These are phyloP conservation scores for Penicillium riverlandense DNA, from an alignment of 495 filamentous ascomycete species.

Conservation along the genomic window DNA sequence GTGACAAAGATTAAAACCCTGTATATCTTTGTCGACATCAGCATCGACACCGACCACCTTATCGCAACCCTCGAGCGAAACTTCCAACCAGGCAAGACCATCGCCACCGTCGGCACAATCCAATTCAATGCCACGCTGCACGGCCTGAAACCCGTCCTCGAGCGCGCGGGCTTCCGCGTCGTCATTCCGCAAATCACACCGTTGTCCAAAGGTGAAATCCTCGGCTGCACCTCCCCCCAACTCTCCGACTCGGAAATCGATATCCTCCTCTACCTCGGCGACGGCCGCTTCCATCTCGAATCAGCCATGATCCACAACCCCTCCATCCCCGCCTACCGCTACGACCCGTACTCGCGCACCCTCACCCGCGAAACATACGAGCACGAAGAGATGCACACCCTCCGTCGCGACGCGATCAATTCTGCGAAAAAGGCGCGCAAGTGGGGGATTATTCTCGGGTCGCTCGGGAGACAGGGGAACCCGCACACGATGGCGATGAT, in stretches of 20 bases:
- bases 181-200: slow-evolving; percentile 90
- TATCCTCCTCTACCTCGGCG: slow-evolving; percentile 84
- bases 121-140: slow-evolving; percentile 98
- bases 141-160: slow-evolving; percentile 63
- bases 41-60: slow-evolving; percentile 84
- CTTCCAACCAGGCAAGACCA: slow-evolving; percentile 72
- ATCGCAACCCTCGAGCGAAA: slow-evolving; percentile 83
- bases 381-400: slow-evolving; percentile 78
- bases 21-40: slow-evolving; percentile 97
- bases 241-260: slow-evolving; percentile 56
- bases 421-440: slow-evolving; percentile 68
- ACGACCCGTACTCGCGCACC: slow-evolving; percentile 91
- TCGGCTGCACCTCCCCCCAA: slow-evolving; percentile 88
- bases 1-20: slow-evolving; percentile 92
- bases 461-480: slow-evolving; percentile 90
- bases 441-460: slow-evolving; percentile 92
- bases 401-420: slow-evolving; percentile 70
- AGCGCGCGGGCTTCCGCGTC: slow-evolving; percentile 73
- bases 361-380: slow-evolving; percentile 85
- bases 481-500: slow-evolving; percentile 85
- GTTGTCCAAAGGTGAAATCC: slow-evolving; percentile 85
- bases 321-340: slow-evolving; percentile 80
- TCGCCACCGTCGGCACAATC: slow-evolving; percentile 94
- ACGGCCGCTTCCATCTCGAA: slow-evolving; percentile 95
- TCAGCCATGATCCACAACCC: slow-evolving; percentile 99